A percentile compares a stretch with the other conserved stretches of the same genome.
These are phyloP conservation scores for Globisporangium carolinianum DNA, from an alignment of 352 stramenopile species.

Conservation along the genomic window DNA sequence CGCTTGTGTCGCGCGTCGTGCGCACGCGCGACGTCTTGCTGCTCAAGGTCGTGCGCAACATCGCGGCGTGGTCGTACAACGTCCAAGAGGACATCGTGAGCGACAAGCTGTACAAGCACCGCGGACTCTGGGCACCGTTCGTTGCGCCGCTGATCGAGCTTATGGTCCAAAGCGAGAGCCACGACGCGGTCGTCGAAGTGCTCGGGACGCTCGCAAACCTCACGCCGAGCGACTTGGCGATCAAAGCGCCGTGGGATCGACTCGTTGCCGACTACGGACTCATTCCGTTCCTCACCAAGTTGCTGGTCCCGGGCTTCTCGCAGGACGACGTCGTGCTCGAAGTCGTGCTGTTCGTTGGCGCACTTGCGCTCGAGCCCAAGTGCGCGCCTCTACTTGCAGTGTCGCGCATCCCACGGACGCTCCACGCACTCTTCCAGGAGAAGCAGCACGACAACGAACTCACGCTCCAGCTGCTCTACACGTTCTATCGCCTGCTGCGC, in stretches of 20 bases:
- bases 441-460: slow-evolving; percentile 86
- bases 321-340: slow-evolving; percentile 91
- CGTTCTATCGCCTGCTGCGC: slow-evolving; percentile 72
- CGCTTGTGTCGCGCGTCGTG: slow-evolving; percentile 85
- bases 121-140: slow-evolving; percentile 89
- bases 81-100: slow-evolving; percentile 84
- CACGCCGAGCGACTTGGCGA: slow-evolving; percentile 86
- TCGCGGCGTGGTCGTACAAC: slow-evolving; percentile 89
- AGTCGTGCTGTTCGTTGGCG: slow-evolving; percentile 82
- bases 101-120: slow-evolving; percentile 88
- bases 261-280: slow-evolving; percentile 84
- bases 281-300: slow-evolving; percentile 86
- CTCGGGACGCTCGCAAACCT: slow-evolving; percentile 91
- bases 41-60: slow-evolving; percentile 93
- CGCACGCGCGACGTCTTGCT: slow-evolving; percentile 87
- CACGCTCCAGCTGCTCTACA: slow-evolving; percentile 73
- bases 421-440: slow-evolving; percentile 79
- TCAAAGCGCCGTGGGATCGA: slow-evolving; percentile 86
- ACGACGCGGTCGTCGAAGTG: slow-evolving; percentile 92
- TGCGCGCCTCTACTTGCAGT: slow-evolving; percentile 68
- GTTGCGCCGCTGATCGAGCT: slow-evolving; percentile 86
- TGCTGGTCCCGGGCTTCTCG: slow-evolving; percentile 90
- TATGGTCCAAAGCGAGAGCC: slow-evolving; percentile 80
- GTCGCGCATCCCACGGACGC: slow-evolving; percentile 65
- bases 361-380: slow-evolving; percentile 78